These are phyloP conservation scores for Trichoderma harzianum DNA, from an alignment of 2,329 filamentous ascomycete species.

Conservation along the genomic window DNA sequence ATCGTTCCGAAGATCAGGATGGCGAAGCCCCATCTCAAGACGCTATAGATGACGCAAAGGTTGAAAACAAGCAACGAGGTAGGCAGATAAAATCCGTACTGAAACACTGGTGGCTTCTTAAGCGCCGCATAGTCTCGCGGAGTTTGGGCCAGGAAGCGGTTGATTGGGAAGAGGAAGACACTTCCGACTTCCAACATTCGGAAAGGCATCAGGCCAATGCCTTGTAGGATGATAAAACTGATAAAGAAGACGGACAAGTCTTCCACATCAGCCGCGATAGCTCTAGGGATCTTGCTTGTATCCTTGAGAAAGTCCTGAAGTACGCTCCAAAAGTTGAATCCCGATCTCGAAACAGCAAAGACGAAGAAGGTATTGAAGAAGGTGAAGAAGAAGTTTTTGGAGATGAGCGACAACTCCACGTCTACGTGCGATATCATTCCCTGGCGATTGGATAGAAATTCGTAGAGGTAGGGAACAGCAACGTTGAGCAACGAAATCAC, in stretches of 20 bases:
- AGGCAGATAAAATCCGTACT: slow-evolving; percentile 93
- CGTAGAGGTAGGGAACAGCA: slow-evolving; percentile 88
- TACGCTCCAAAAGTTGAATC: slow-evolving; percentile 68
- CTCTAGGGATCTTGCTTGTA: slow-evolving; percentile 71
- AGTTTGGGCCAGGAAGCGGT: slow-evolving; percentile 74
- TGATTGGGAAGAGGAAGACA: slow-evolving; percentile 78
- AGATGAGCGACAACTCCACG: slow-evolving; percentile 89
- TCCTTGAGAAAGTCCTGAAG: slow-evolving; percentile 74
- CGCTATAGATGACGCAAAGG: slow-evolving; percentile 91
- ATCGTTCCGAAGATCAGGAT: slow-evolving; percentile 78
- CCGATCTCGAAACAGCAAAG: slow-evolving; percentile 84
- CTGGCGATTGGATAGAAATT: slow-evolving; percentile 85
- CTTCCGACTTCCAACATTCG: slow-evolving; percentile 86
- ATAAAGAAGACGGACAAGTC: slow-evolving; percentile 79
- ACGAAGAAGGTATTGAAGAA: slow-evolving; percentile 99
- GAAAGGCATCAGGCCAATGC: slow-evolving; percentile 89
- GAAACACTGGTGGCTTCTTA: slow-evolving; percentile 78
- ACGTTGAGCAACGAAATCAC: slow-evolving; percentile 85
- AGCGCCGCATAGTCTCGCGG: slow-evolving; percentile 86
- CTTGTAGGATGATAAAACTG: slow-evolving; percentile 91
- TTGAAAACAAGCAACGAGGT: slow-evolving; percentile 92
- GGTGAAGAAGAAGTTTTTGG: slow-evolving; percentile 98
- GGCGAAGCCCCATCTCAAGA: slow-evolving; percentile 73
- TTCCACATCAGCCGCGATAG: slow-evolving; percentile 73
- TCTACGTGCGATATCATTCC: slow-evolving; percentile 95